Percentiles rank a stretch among this genome's conserved stretches.
Conservation (phyloP, 2,329 filamentous ascomycete species). For the Aspergillus oerlinghausenensis region DNA sequence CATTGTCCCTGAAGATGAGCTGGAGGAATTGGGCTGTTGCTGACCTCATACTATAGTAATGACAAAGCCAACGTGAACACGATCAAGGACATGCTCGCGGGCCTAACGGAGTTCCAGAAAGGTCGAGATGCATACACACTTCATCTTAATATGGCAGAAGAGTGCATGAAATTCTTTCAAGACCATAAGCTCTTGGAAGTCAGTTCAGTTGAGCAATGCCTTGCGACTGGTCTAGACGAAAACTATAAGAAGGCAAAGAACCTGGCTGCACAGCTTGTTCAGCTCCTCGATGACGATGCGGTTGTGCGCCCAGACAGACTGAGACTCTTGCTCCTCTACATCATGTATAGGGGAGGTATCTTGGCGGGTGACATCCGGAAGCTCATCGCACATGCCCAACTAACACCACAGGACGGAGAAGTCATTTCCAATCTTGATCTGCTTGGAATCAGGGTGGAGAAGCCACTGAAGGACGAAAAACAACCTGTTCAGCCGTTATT, state of each 20-base stretch:
- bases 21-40: not conserved
- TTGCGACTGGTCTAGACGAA: slow-evolving; percentile 90
- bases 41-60: slow-evolving; percentile 41
- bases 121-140: slow-evolving; percentile 93
- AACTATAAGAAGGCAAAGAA: slow-evolving; percentile 89
- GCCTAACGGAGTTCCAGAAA: slow-evolving; percentile 88
- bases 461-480: slow-evolving; percentile 72
- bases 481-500: slow-evolving; percentile 66
- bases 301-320: slow-evolving; percentile 70
- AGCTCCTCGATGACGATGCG: slow-evolving; percentile 79
- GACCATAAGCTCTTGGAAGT: slow-evolving; percentile 79
- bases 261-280: slow-evolving; percentile 76
- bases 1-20: slow-evolving; percentile 4
- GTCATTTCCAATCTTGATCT: slow-evolving; percentile 71
- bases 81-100: slow-evolving; percentile 96
- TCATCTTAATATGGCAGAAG: slow-evolving; percentile 93
- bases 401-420: slow-evolving; percentile 69
- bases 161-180: slow-evolving; percentile 93
- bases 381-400: slow-evolving; percentile 73
- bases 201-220: slow-evolving; percentile 80
- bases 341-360: slow-evolving; percentile 81
- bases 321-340: slow-evolving; percentile 78
- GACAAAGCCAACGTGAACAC: slow-evolving; percentile 74
- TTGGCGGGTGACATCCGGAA: slow-evolving; percentile 79
- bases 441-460: slow-evolving; percentile 69